Conservation (phyloP, 164 flowering plant species). For the Liquidambar formosana region DNA sequence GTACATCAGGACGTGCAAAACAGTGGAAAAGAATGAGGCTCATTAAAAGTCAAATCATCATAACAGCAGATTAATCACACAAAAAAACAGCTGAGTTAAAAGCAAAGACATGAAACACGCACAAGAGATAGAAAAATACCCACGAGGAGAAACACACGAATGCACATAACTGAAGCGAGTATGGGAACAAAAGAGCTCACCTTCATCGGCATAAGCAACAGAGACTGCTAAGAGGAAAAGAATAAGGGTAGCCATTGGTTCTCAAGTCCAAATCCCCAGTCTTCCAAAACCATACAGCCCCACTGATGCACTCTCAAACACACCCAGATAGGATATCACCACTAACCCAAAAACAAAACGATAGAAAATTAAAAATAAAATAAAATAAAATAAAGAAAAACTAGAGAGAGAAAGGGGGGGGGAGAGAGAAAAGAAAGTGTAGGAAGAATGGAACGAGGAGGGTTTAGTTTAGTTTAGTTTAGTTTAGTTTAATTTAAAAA, state of each 20-base stretch:
- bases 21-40: neutral
- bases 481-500: too few species aligned
- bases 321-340: slow-evolving; percentile 1
- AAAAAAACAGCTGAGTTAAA: neutral
- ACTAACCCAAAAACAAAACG: neutral
- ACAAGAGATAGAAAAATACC: neutral
- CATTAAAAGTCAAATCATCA: neutral
- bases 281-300: slow-evolving; percentile 13
- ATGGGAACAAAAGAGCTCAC: slow-evolving; percentile 17
- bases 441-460: neutral
- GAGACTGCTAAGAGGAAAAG: slow-evolving; percentile 23
- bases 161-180: neutral
- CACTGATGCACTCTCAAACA: neutral
- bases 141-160: neutral
- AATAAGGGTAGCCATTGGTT: slow-evolving; percentile 11
- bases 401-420: slow-evolving; percentile 12
- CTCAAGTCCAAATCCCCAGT: neutral
- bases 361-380: too few species aligned
- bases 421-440: neutral
- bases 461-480: too few species aligned
- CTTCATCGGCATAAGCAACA: slow-evolving; percentile 25
- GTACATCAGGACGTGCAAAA: neutral
- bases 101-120: neutral
- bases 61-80: neutral
- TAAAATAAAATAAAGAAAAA: neutral